Evolutionary conservation across 75 land plant species (phyloP), one percentile per base, ranked within the genome.

Genomic region (Adiantum capillusveneris): DNA sequence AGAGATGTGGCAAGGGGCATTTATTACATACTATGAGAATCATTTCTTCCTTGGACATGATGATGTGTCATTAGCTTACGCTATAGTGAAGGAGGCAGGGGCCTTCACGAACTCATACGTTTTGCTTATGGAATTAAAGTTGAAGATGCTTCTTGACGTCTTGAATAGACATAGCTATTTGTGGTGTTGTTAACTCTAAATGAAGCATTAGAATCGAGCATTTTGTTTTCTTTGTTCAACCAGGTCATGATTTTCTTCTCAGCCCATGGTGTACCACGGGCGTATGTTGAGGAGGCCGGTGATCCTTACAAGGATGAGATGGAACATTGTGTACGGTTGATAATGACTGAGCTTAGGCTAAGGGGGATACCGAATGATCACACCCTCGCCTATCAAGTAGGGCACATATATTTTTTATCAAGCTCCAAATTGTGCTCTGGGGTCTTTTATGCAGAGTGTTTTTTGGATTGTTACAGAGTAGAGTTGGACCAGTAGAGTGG

Each of bases 401-500:
- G 25, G 36, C 59, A 37, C 41, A 24, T 57, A 34, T 53, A 17
- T 29, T 22, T 25, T 56, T 11, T 37, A 22, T 13, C 43, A 1
- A 0, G 13, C 0, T 14, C 0, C 39, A 22, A 21, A 31, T 64
- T 22, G 14, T 62, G 22, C 26, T 22, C 29, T 16, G 58, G 50
- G 26, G 50, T 34, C 7, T 9, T 5, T 34, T 34, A 34, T 34
- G 37, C 9, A 34, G 37, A 34, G 3, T 34, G 3, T 34, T 34
- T 34, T 34, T 34, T 9, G 3, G 37, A 34, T 34, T 44, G 29
- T 45, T 58, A 30, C 81, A 92, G 99, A 95, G 99, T 57, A 82
- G 99, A 65, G 99, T 95, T 50, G 99, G 99, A 62, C 99, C 99
- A 45, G 99, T 95, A 19, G 97, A 95, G 64, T 95, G 99, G 99